Evolutionary conservation across 2,329 filamentous ascomycete genomes (phyloP).

Genomic region (Phaeosphaeriaceae sp.): DNA sequence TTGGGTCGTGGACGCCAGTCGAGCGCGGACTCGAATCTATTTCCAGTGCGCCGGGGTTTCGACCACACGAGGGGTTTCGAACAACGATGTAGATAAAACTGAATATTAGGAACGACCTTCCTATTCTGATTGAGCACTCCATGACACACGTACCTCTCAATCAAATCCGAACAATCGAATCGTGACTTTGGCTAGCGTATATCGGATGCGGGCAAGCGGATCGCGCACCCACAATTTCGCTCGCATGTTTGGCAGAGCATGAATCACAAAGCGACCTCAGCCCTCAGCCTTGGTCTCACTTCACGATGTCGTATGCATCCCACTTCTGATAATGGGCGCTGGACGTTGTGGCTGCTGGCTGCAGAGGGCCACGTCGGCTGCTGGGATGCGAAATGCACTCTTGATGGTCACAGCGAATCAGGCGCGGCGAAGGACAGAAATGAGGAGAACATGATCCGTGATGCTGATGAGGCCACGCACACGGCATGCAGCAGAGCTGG

Average conservation of each 20-base stretch:
- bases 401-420: constrained; percentile 13
- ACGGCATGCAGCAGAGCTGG: constrained; percentile 18
- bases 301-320: constrained; percentile 5
- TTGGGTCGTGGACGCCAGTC: constrained; percentile 13
- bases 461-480: constrained; percentile 12
- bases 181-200: constrained; percentile 13
- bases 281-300: constrained; percentile 1
- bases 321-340: constrained; percentile 4
- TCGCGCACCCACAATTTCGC: constrained; percentile 3
- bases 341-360: constrained; percentile 2
- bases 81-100: background rate
- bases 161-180: constrained; percentile 3
- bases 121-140: constrained; percentile 2
- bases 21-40: background rate
- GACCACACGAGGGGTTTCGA: background rate
- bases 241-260: background rate
- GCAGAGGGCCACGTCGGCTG: constrained; percentile 8
- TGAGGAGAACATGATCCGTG: constrained; percentile 7
- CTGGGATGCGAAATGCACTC: constrained; percentile 9
- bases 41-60: background rate
- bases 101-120: background rate
- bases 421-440: background rate
- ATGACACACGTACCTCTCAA: constrained; percentile 9
- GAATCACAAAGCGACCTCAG: constrained; percentile 7
- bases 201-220: constrained; percentile 20